Evolutionary conservation across 805 yeast genomes (phyloP).

Genomic region (Yarrowia sp.): DNA sequence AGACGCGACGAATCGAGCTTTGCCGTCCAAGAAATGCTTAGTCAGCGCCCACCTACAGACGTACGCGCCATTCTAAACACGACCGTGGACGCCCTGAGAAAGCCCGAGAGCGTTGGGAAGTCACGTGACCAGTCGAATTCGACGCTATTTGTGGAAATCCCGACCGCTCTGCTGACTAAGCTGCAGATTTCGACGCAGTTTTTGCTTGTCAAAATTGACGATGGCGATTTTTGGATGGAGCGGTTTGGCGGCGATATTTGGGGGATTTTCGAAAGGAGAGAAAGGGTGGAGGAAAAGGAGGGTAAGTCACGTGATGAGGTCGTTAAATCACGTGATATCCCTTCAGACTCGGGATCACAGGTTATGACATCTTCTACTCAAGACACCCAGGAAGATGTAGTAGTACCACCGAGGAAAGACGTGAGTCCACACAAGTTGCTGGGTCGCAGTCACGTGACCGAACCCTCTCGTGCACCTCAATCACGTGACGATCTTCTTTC

Average conservation of each 20-base stretch:
- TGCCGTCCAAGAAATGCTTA: background rate
- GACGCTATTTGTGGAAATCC: background rate
- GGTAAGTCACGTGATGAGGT: background rate
- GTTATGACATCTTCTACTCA: background rate
- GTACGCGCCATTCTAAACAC: background rate
- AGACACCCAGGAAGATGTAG: background rate
- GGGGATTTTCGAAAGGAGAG: background rate
- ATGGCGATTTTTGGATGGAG: conserved; percentile 8
- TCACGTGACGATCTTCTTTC: background rate
- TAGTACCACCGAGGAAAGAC: background rate
- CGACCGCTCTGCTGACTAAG: background rate
- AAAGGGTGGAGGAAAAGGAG: too few species aligned
- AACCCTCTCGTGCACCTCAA: background rate
- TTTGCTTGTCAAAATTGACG: background rate
- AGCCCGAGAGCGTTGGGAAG: too few species aligned
- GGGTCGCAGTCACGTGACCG: background rate
- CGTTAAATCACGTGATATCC: too few species aligned
- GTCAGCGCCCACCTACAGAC: background rate
- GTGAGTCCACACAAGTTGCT: background rate
- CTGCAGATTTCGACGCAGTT: background rate
- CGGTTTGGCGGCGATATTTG: conserved; percentile 10
- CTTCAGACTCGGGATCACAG: too few species aligned
- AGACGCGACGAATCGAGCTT: background rate
- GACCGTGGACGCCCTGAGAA: background rate
- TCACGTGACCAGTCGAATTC: background rate